These are phyloP conservation scores for Nitzschia sp. DNA, from an alignment of 108 stramenopile species.

Conservation along the genomic window DNA sequence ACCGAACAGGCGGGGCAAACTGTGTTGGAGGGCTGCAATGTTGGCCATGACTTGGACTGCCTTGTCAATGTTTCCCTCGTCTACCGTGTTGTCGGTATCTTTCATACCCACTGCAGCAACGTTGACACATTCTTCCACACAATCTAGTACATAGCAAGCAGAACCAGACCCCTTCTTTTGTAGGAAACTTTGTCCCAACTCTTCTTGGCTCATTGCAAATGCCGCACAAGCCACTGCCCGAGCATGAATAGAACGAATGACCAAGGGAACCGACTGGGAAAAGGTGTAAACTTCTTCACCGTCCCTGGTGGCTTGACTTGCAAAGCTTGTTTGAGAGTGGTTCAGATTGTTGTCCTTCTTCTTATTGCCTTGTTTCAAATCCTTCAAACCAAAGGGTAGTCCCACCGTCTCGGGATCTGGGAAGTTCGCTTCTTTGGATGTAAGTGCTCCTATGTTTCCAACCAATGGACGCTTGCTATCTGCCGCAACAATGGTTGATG, in stretches of 20 bases:
- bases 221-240: slow-evolving; percentile 80
- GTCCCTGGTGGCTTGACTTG: slow-evolving; percentile 33
- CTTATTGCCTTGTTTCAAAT: slow-evolving; percentile 49
- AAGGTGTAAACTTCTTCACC: slow-evolving; percentile 72
- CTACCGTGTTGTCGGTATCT: slow-evolving; percentile 64
- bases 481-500: slow-evolving; percentile 64
- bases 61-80: slow-evolving; percentile 81
- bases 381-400: slow-evolving; percentile 77
- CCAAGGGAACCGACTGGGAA: slow-evolving; percentile 74
- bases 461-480: slow-evolving; percentile 75
- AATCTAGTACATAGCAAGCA: slow-evolving; percentile 84
- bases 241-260: slow-evolving; percentile 83
- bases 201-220: slow-evolving; percentile 84
- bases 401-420: slow-evolving; percentile 78
- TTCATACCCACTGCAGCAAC: slow-evolving; percentile 87
- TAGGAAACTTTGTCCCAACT: slow-evolving; percentile 84
- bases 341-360: slow-evolving; percentile 39
- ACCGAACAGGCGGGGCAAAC: slow-evolving; percentile 82
- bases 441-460: slow-evolving; percentile 37
- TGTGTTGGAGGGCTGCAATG: slow-evolving; percentile 76
- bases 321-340: slow-evolving; percentile 41
- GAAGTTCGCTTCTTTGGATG: slow-evolving; percentile 54
- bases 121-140: slow-evolving; percentile 82
- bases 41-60: slow-evolving; percentile 89
- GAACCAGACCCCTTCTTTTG: slow-evolving; percentile 73